Evolutionary conservation across 2,329 filamentous ascomycete species (phyloP), one percentile per base, ranked within the genome.

Genomic region (Penicillium sclerotigenum): DNA sequence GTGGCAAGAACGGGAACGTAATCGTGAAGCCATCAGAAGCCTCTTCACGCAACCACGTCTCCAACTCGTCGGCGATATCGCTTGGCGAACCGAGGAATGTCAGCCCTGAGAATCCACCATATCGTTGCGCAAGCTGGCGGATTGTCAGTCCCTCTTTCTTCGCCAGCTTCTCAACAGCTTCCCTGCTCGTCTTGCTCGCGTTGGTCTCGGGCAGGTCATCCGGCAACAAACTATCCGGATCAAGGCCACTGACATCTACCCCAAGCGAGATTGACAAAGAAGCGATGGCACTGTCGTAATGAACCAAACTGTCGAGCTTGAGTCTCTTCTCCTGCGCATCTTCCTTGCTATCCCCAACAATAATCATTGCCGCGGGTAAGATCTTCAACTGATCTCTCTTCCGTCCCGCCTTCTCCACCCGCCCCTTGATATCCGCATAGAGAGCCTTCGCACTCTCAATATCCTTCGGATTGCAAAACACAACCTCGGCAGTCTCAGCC

Each of bases 221-320:
- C 1, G 81, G 81, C 5, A 84, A 67, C 0, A 77, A 78, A 0
- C 67, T 74, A 59, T 83, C 80, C 0, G 79, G 80, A 47, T 82
- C 79, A 29, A 80, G 77, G 0, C 57, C 68, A 2, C 78, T 78
- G 1, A 72, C 79, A 68, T 83, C 80, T 0, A 70, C 70, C 1
- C 80, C 80, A 1, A 83, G 71, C 0, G 69, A 60, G 33, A 82
- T 72, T 0, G 80, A 82, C 37, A 83, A 65, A 1, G 80, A 82
- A 0, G 79, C 79, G 59, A 84, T 81, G 4, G 77, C 77, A 60
- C 77, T 82, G 43, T 83, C 80, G 45, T 82, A 82, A 63, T 82
- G 79, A 2, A 83, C 80, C 5, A 81, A 63, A 54, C 78, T 80
- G 56, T 83, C 80, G 4, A 83, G 65, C 52, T 76, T 69, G 3